Evolutionary conservation across 306 rosid genomes (phyloP).

Genomic region (Cucurbita pepo): DNA sequence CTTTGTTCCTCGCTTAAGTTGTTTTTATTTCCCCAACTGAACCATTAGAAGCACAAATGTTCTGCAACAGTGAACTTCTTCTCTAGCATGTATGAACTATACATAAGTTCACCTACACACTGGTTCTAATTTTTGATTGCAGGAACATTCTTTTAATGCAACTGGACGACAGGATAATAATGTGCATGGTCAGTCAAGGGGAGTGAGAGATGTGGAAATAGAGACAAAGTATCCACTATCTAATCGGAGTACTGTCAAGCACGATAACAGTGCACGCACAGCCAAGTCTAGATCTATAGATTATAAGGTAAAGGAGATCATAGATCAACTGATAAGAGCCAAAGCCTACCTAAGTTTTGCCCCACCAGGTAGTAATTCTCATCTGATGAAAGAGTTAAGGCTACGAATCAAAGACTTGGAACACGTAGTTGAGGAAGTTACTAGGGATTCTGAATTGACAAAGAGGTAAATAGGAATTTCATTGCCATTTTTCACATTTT

Average conservation of each 20-base stretch:
- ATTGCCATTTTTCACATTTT: not conserved
- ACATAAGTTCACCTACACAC: not conserved
- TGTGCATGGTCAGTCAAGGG: constrained; percentile 12
- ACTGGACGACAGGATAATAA: constrained; percentile 14
- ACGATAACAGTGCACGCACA: constrained; percentile 16
- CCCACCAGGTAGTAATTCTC: constrained; percentile 59
- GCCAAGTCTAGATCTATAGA: constrained; percentile 19
- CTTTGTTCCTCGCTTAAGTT: not conserved
- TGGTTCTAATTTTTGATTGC: constrained; percentile 11
- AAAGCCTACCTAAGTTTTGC: constrained; percentile 53
- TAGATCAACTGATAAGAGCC: constrained; percentile 79
- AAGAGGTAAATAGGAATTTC: constrained; percentile 39
- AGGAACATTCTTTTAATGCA: constrained; percentile 24
- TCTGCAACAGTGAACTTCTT: not conserved
- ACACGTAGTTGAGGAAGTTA: constrained; percentile 48
- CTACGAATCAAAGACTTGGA: constrained; percentile 64
- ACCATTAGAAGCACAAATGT: not conserved
- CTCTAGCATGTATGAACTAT: not conserved
- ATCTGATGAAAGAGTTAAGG: constrained; percentile 66
- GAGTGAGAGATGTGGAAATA: constrained; percentile 10
- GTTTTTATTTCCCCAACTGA: not conserved
- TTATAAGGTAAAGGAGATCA: constrained; percentile 52
- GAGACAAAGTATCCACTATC: constrained; percentile 12
- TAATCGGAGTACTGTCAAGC: constrained; percentile 12
- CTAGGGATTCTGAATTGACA: constrained; percentile 53